Base-by-base conservation (phyloP, 805 yeast species). In the Tetrapisispora pingtungensis region DNA sequence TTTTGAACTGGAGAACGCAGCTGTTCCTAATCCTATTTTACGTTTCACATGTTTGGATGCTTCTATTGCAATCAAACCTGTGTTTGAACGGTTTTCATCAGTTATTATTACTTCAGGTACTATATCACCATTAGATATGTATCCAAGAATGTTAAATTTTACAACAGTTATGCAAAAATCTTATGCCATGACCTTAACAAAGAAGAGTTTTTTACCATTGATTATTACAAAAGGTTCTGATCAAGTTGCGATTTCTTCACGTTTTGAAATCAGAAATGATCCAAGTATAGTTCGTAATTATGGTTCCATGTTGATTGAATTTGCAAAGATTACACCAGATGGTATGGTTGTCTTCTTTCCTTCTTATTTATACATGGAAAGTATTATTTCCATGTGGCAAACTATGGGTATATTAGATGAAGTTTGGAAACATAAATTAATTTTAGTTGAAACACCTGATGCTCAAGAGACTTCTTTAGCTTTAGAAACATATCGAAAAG, bases 261-360 rank as follows among this genome's bases (percentile, higher is more conserved):
- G 97, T 57, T 93, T 93, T 63, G 97, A 93, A 66, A 93, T 93
- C 49, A 74, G 99, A 63, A 93, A 93, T 59, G 98, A 93, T 63
- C 98, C 98, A 4, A 85, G 96, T 56, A 96, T 93, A 44, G 97
- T 93, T 31, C 77, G 99, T 61, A 93, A 93, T 64, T 93, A 93
- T 62, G 99, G 99, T 3, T 85, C 94, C 3, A 70, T 93, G 55
- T 66, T 93, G 45, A 82, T 93, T 40, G 97, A 93, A 64, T 90
- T 88, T 61, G 77, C 97, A 13, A 93, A 93, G 56, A 82, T 87
- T 42, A 90, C 97, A 0, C 99, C 99, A 0, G 99, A 93, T 67
- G 99, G 99, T 4, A 71, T 93, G 75, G 98, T 93, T 40, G 97
- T 93, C 33, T 93, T 93, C 69, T 93, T 93, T 67, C 99, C 99